A percentile compares a stretch with the other conserved stretches of the same genome.
These are phyloP conservation scores for Sphagnum tenellum DNA, from an alignment of 225 moss, liverwort and hornwort species.

Conservation along the genomic window DNA sequence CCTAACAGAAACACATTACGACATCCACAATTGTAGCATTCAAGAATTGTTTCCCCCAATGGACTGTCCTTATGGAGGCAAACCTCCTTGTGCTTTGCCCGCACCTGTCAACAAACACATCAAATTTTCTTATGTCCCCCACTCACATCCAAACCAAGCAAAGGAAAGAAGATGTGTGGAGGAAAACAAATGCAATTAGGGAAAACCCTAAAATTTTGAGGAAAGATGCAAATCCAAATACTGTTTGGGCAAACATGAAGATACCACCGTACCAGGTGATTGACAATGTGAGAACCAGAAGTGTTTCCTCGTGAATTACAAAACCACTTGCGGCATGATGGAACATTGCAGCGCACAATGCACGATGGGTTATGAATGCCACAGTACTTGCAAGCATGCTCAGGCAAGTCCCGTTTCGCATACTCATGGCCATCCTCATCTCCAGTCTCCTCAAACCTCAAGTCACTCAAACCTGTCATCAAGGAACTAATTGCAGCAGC, in stretches of 20 bases:
- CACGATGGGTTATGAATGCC: slow-evolving; percentile 22
- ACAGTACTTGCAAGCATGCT: slow-evolving; percentile 60
- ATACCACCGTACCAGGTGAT: slow-evolving; percentile 32
- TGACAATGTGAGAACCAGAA: slow-evolving; percentile 59
- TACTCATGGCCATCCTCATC: slow-evolving; percentile 54
- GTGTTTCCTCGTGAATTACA: slow-evolving; percentile 37
- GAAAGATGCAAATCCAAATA: neutral
- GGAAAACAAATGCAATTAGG: neutral
- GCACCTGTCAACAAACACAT: slow-evolving; percentile 20
- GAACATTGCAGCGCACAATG: slow-evolving; percentile 9
- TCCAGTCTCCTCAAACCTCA: slow-evolving; percentile 49
- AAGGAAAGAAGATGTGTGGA: no score
- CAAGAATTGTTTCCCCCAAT: slow-evolving; percentile 50
- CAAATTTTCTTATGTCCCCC: slow-evolving; percentile 59
- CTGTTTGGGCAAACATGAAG: no score
- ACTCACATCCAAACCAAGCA: neutral
- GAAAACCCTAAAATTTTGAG: neutral
- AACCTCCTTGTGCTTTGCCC: slow-evolving; percentile 56
- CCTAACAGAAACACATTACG: slow-evolving; percentile 52
- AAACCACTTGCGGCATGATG: slow-evolving; percentile 11
- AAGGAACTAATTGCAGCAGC: slow-evolving; percentile 29
- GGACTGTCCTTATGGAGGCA: slow-evolving; percentile 53
- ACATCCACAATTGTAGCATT: slow-evolving; percentile 58
- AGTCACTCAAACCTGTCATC: slow-evolving; percentile 36
- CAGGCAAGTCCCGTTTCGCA: slow-evolving; percentile 59